phyloP scores from a whole-genome alignment of 192 early-diverging fungal species.

The Gonapodya sp. region DNA sequence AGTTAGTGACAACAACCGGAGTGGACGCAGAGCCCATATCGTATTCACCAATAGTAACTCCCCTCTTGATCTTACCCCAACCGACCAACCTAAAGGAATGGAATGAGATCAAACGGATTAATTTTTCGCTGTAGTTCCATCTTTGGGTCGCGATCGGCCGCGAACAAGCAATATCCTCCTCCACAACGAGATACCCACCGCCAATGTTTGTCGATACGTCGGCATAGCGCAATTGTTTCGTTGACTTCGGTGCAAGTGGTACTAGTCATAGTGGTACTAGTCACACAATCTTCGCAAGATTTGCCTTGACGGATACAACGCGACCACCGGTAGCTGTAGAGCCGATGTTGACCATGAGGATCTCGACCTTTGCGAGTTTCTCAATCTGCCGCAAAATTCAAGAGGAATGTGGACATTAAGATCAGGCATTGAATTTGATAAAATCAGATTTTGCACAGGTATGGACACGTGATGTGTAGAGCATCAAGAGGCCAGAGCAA shows the following conservation, averaged over 20 bases:
- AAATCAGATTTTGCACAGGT: no score
- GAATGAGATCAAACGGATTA: constrained; percentile 4
- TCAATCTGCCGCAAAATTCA: constrained; percentile 31
- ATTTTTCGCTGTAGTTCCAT: background rate
- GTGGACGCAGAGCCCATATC: no score
- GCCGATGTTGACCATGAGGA: constrained; percentile 94
- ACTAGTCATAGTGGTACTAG: constrained; percentile 72
- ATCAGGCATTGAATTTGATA: background rate
- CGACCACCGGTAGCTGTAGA: constrained; percentile 89
- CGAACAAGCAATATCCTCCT: background rate
- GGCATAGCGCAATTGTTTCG: constrained; percentile 90
- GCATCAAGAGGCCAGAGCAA: no score
- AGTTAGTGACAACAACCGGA: no score
- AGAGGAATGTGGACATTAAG: background rate
- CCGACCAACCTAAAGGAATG: constrained; percentile 74
- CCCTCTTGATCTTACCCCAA: constrained; percentile 92
- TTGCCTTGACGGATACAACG: constrained; percentile 85
- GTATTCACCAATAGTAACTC: constrained; percentile 52
- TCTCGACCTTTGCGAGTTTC: constrained; percentile 87
- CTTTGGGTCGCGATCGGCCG: background rate
- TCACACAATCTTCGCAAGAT: constrained; percentile 86
- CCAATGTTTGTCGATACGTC: constrained; percentile 98
- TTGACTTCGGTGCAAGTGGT: constrained; percentile 91
- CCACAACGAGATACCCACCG: constrained; percentile 38
- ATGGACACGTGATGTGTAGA: no score